Evolutionary conservation across 306 rosid species (phyloP), one percentile per base, ranked within the genome.

Genomic region (Mimosa pudica): DNA sequence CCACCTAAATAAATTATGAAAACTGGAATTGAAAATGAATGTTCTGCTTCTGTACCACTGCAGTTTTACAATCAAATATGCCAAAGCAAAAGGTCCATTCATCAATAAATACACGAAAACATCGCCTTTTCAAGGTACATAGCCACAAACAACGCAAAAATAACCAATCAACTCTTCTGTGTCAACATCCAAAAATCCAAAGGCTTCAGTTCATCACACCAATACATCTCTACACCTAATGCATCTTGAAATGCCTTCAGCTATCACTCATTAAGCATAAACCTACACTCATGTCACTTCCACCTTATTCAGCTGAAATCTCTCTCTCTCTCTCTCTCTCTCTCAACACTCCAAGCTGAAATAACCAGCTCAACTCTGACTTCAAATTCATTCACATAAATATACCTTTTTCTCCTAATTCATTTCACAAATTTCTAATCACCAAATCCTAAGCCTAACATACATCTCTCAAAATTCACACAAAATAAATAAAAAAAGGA

Each of bases 401-500:
- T 1, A 64, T 16, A 8, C n/a, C 48, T 60, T 61, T 61, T 44
- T 14, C 24, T 75, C 47, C 16, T 42, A 5, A 13, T 17, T 48
- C 7, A 13, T 30, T 66, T 35, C 41, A 44, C 17, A 4, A 10
- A 63, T 62, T 42, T 76, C 78, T 46, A 32, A 18, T 35, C 76
- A 32, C 36, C 55, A 61, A 77, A 47, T 66, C 77, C 12, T 16
- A 35, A 24, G n/a, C n/a, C n/a, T n/a, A n/a, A n/a, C n/a, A n/a
- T n/a, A n/a, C n/a, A n/a, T n/a, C n/a, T 24, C 30, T 24, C 30
- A 24, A 24, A 24, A 70, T 60, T 70, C 78, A 41, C 64, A 32
- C 65, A 32, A 3, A 46, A 30, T 0, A 38, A 54, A 2, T n/a
- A 74, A 83, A 74, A 83, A 81, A 18, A 57, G 1, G 11, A 0